These are phyloP conservation scores for Salvia miltiorrhiza DNA, from an alignment of 257 asterid genomes.

Conservation along the genomic window DNA sequence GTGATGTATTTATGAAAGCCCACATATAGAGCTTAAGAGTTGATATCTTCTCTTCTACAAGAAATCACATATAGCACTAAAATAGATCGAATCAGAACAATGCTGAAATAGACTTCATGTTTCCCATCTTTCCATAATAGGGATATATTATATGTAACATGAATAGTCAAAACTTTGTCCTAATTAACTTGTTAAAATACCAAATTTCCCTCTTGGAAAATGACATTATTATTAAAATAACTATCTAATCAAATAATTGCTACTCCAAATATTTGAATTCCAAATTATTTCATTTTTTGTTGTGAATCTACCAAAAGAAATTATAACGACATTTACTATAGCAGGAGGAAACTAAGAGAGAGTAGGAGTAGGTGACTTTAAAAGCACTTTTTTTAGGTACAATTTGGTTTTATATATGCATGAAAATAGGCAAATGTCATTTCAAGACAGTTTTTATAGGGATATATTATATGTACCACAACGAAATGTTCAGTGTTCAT, in stretches of 20 bases:
- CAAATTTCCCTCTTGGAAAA: not conserved
- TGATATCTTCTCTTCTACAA: not conserved
- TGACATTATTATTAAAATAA: constrained; percentile 18
- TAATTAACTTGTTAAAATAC: not conserved
- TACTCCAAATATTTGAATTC: not conserved
- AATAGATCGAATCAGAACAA: not conserved
- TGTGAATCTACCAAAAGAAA: not conserved
- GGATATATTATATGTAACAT: too few species aligned
- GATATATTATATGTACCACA: constrained; percentile 11
- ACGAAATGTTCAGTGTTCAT: constrained; percentile 18
- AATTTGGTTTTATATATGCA: not conserved
- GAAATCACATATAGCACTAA: not conserved
- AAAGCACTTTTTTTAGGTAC: constrained; percentile 12
- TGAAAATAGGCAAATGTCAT: constrained; percentile 13
- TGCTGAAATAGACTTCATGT: too few species aligned
- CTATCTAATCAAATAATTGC: constrained; percentile 30
- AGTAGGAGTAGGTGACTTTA: constrained; percentile 5
- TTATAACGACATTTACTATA: not conserved
- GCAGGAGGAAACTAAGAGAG: not conserved
- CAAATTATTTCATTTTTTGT: not conserved
- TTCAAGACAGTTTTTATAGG: constrained; percentile 16
- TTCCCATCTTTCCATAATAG: not conserved
- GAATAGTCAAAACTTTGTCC: not conserved
- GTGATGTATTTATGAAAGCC: too few species aligned
- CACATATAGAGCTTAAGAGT: not conserved